Evolutionary conservation across 2,329 filamentous ascomycete genomes (phyloP).

Genomic region (Neonectria magnoliae): DNA sequence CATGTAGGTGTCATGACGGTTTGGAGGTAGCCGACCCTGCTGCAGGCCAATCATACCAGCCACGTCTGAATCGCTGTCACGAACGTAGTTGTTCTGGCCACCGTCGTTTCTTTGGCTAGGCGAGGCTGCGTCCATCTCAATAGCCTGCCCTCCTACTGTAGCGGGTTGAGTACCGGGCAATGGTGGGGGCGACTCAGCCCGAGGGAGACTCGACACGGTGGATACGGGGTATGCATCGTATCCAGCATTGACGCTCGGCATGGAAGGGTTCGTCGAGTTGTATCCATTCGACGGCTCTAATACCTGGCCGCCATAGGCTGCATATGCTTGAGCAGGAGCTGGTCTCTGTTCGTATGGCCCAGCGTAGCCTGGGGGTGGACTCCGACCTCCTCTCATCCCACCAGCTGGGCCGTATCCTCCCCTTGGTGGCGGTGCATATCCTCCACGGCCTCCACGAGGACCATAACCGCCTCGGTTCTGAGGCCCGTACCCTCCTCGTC

Average conservation of each 20-base stretch:
- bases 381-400: slow-evolving; percentile 46
- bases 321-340: slow-evolving; percentile 52
- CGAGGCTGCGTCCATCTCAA: slow-evolving; percentile 83
- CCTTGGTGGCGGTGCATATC: slow-evolving; percentile 46
- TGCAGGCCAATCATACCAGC: slow-evolving; percentile 79
- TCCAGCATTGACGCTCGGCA: slow-evolving; percentile 46
- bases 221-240: slow-evolving; percentile 59
- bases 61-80: slow-evolving; percentile 76
- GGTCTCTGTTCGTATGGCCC: slow-evolving; percentile 52
- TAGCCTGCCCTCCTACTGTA: slow-evolving; percentile 68
- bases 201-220: slow-evolving; percentile 59
- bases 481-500: slow-evolving; percentile 57
- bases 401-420: slow-evolving; percentile 43
- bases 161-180: slow-evolving; percentile 57
- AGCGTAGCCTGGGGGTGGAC: slow-evolving; percentile 56
- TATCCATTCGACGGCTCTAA: slow-evolving; percentile 46
- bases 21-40: slow-evolving; percentile 56
- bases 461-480: slow-evolving; percentile 56
- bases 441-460: slow-evolving; percentile 49
- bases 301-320: slow-evolving; percentile 50
- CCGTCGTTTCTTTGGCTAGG: slow-evolving; percentile 53
- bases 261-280: slow-evolving; percentile 45
- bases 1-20: slow-evolving; percentile 61
- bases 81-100: slow-evolving; percentile 58
- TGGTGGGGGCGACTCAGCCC: slow-evolving; percentile 73